Evolutionary conservation across 1,284 basidiomycete species (phyloP), one percentile per base, ranked within the genome.

Genomic region (Cutaneotrichosporon arboriforme): DNA sequence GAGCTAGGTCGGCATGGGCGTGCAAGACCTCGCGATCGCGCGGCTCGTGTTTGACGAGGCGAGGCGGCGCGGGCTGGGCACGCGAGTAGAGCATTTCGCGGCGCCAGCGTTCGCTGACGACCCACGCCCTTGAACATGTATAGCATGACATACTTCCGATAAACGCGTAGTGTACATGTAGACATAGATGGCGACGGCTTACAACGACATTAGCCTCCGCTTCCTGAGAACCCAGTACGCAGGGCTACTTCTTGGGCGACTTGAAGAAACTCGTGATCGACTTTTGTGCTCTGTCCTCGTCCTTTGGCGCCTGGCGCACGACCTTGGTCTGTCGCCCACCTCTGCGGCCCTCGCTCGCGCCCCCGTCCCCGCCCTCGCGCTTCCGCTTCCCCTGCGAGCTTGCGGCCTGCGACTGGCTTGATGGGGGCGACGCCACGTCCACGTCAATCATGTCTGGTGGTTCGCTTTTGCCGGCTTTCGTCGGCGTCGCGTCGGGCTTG

Each of bases 281-380:
- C n/a, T 64, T 63, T 65, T 70, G 68, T 62, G 34, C 61, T 39
- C 59, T 61, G 22, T 44, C 46, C 36, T 48, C 51, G 18, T 62
- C 64, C 36, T 61, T 62, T 14, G 53, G 40, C 45, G 21, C 21
- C 53, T 35, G 51, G 41, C 68, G 54, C 1, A 61, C 44, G 2
- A 72, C 62, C 51, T 67, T 66, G 1, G 67, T 72, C 56, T 65
- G 66, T 33, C 62, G 61, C 2, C 70, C 67, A 4, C 63, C 66
- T 14, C 52, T 50, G 33, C 57, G 50, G 38, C 35, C 18, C 10
- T 8, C n/a, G n/a, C n/a, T n/a, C n/a, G n/a, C n/a, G n/a, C n/a
- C n/a, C n/a, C n/a, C n/a, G n/a, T n/a, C n/a, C n/a, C n/a, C 49
- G 31, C 56, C 48, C 46, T 46, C 46, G 35, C 31, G 36, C 31